These are phyloP conservation scores for Capsicum chinense DNA, from an alignment of 257 asterid species.

Conservation along the genomic window DNA sequence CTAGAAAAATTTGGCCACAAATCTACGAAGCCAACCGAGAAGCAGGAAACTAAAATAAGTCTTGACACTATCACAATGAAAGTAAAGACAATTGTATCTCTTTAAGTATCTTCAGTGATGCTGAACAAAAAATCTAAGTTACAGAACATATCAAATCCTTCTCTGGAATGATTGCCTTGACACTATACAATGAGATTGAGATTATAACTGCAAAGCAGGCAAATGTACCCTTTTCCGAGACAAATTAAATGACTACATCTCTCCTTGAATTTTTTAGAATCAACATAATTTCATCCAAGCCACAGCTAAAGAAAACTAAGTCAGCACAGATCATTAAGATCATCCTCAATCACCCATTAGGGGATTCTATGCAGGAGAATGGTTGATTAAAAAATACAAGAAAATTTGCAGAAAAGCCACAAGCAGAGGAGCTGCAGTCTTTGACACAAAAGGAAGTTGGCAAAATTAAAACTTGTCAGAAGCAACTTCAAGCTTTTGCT, in stretches of 20 bases:
- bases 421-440: background rate
- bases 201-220: background rate
- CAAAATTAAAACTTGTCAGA: background rate
- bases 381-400: background rate
- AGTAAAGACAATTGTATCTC: background rate
- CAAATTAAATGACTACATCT: conserved; percentile 1
- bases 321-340: background rate
- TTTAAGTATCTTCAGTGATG: conserved; percentile 6
- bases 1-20: background rate
- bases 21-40: conserved; percentile 9
- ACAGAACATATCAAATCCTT: conserved; percentile 16
- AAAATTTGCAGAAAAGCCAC: background rate
- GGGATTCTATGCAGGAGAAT: background rate
- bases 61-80: background rate
- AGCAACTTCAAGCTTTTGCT: background rate
- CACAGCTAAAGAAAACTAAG: background rate
- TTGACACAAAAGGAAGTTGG: conserved; percentile 8
- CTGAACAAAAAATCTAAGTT: background rate
- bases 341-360: background rate
- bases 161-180: background rate
- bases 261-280: background rate
- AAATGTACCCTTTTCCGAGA: background rate
- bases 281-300: background rate
- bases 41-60: conserved; percentile 9
- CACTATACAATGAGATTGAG: background rate